Conservation (phyloP, 768 basidiomycete genomes). For the Clitopilus passeckerianus region DNA sequence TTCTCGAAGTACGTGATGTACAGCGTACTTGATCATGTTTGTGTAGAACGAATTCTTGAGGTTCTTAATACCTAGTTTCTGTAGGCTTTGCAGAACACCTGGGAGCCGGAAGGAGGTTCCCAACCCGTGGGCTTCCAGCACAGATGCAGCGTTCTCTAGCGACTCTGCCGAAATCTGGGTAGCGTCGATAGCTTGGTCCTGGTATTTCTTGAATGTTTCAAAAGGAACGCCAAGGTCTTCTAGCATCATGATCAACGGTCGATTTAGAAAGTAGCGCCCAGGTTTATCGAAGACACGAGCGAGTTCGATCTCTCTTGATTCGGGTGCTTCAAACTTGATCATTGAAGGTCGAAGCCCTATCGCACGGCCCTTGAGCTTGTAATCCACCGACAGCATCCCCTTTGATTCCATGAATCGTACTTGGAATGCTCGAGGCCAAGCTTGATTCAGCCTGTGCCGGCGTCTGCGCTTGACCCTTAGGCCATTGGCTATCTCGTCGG, state of each 20-base stretch:
- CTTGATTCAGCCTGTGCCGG: constrained; percentile 22
- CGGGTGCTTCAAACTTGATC: constrained; percentile 59
- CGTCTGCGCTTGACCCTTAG: constrained; percentile 32
- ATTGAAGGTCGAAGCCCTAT: constrained; percentile 56
- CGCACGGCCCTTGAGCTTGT: constrained; percentile 40
- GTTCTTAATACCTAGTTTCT: constrained; percentile 40
- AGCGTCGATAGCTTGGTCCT: constrained; percentile 44
- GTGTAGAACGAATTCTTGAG: constrained; percentile 37
- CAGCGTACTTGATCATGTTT: constrained; percentile 46
- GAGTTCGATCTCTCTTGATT: constrained; percentile 51
- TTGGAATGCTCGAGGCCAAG: constrained; percentile 45
- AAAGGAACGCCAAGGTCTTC: constrained; percentile 56
- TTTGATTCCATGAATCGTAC: constrained; percentile 62
- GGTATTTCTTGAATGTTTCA: constrained; percentile 46
- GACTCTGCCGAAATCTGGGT: constrained; percentile 37
- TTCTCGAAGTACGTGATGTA: constrained; percentile 58
- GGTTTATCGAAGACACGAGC: constrained; percentile 61
- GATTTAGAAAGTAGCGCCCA: constrained; percentile 51
- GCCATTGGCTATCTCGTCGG: constrained; percentile 37
- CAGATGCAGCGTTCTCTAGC: constrained; percentile 36
- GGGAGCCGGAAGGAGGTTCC: constrained; percentile 52
- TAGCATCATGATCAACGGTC: constrained; percentile 63
- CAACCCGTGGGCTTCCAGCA: constrained; percentile 54
- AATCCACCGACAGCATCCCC: constrained; percentile 58
- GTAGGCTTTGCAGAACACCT: constrained; percentile 44